A percentile compares a stretch with the other conserved stretches of the same genome.
phyloP scores from a whole-genome alignment of 768 basidiomycete species.

The Lactarius akahatsu region DNA sequence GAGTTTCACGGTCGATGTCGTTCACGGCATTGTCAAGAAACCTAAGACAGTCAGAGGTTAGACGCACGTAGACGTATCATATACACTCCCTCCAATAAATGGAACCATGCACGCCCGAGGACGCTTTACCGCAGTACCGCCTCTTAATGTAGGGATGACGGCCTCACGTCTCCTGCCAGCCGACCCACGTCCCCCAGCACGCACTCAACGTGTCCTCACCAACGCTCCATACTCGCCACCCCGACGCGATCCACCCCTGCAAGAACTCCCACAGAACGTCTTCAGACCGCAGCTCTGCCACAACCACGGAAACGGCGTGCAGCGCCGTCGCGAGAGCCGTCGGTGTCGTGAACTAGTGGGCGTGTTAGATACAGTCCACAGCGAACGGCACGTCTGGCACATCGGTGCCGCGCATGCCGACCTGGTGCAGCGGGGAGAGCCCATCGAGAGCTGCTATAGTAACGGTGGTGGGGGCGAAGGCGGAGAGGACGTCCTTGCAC shows the following conservation, averaged over 20 bases:
- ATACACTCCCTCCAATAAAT: too few species aligned
- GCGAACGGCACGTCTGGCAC: not conserved
- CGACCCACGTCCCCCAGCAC: not conserved
- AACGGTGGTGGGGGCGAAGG: not conserved
- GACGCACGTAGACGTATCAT: too few species aligned
- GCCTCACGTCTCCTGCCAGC: too few species aligned
- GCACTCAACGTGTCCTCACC: slow-evolving; percentile 13
- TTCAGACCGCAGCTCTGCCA: slow-evolving; percentile 28
- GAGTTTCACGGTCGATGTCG: not conserved
- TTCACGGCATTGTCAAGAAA: not conserved
- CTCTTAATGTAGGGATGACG: too few species aligned
- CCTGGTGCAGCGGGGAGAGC: slow-evolving; percentile 3
- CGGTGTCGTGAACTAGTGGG: too few species aligned
- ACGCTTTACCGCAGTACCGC: too few species aligned
- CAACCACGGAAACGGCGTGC: not conserved
- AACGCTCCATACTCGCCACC: slow-evolving; percentile 26
- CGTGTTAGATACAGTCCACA: slow-evolving; percentile 15
- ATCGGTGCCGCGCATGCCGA: not conserved
- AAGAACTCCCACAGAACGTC: slow-evolving; percentile 37
- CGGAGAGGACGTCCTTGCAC: slow-evolving; percentile 22
- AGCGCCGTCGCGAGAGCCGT: not conserved
- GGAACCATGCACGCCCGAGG: too few species aligned
- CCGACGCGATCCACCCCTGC: slow-evolving; percentile 30
- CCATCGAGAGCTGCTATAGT: slow-evolving; percentile 23
- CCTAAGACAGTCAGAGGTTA: too few species aligned